These are phyloP conservation scores for Phyllostachys edulis DNA, from an alignment of 176 grass and related monocot species.

Conservation along the genomic window DNA sequence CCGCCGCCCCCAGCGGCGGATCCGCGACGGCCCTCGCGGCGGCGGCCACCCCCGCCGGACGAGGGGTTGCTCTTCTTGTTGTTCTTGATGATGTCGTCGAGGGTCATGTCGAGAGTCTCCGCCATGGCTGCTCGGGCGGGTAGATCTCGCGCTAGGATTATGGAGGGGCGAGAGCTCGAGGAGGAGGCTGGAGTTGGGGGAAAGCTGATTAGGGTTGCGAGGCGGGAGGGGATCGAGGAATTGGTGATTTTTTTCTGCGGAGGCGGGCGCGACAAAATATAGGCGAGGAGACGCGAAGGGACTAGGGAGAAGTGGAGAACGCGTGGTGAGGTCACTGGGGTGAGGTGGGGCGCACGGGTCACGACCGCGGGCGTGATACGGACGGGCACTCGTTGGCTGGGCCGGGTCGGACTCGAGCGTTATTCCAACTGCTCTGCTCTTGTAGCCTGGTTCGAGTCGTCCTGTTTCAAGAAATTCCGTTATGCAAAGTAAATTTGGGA, in stretches of 20 bases:
- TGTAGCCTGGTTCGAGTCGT: background rate
- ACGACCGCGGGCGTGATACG: conserved; percentile 4
- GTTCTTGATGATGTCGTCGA: conserved; percentile 97
- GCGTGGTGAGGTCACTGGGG: background rate
- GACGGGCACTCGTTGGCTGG: background rate
- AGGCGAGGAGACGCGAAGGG: background rate
- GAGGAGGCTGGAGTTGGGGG: conserved; percentile 9
- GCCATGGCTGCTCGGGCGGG: conserved; percentile 46
- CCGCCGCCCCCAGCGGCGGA: conserved; percentile 31
- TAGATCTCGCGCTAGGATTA: conserved; percentile 40
- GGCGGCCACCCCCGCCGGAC: conserved; percentile 23
- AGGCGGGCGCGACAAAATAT: conserved; percentile 21
- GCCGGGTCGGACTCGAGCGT: background rate
- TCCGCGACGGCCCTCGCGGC: conserved; percentile 37
- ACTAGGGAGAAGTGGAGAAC: too few species aligned
- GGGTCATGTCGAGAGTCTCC: conserved; percentile 82
- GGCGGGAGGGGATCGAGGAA: background rate
- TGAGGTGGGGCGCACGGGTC: background rate
- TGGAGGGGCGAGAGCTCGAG: background rate
- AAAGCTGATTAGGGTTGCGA: conserved; percentile 45
- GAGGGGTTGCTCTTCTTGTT: conserved; percentile 87
- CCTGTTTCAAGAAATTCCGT: background rate
- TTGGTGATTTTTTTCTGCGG: conserved; percentile 33
- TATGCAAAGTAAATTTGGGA: too few species aligned
- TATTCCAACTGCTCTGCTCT: background rate